Conservation (phyloP, 306 rosid genomes). For the Cotoneaster glaucophyllus region DNA sequence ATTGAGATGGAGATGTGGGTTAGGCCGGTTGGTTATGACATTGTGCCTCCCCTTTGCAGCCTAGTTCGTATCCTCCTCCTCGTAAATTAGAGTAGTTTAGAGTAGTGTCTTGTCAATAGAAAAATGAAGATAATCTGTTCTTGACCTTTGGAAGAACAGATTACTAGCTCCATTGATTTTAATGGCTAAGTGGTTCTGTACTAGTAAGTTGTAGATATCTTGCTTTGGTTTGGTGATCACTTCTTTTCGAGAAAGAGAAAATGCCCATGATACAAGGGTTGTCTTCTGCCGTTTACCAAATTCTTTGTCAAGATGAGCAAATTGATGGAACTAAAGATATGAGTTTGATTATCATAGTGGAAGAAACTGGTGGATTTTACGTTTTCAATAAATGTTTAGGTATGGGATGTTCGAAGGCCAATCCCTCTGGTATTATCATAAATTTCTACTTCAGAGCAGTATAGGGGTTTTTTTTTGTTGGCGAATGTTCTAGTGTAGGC, state of each 20-base stretch:
- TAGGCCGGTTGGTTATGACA: not conserved
- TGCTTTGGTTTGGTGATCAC: not conserved
- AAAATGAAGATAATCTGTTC: not conserved
- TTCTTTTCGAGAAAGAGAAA: not conserved
- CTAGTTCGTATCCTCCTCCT: not conserved
- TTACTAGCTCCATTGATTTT: not conserved
- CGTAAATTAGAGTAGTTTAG: not conserved
- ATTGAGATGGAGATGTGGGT: not conserved
- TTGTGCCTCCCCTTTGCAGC: not conserved
- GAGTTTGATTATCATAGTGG: not conserved
- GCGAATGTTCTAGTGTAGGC: not conserved
- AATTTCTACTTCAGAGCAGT: not conserved
- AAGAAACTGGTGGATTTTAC: not conserved
- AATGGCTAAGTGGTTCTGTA: not conserved
- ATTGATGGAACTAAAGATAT: not conserved
- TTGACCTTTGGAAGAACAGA: not conserved
- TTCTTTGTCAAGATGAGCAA: not conserved
- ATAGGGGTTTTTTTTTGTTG: not conserved
- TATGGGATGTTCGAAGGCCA: not conserved
- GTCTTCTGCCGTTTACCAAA: not conserved
- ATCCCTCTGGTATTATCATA: not conserved
- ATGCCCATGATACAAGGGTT: not conserved
- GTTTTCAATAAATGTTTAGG: not conserved
- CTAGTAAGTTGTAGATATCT: not conserved
- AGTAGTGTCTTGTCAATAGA: not conserved